These are phyloP conservation scores for Rhytidiadelphus loreus DNA, from an alignment of 225 moss, liverwort and hornwort genomes.

Conservation along the genomic window DNA sequence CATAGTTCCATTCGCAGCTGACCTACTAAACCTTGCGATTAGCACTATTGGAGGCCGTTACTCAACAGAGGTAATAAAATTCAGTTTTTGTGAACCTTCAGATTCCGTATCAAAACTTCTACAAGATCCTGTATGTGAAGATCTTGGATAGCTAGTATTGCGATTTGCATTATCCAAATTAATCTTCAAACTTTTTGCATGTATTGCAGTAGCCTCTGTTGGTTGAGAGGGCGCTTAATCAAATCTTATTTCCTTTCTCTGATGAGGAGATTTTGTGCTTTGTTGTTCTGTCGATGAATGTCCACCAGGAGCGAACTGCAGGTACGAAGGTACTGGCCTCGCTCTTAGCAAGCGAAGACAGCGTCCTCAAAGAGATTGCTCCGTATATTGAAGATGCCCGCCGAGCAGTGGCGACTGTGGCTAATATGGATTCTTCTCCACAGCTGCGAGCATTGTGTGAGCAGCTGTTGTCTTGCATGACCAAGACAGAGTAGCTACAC, in stretches of 20 bases:
- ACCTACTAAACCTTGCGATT: slow-evolving; percentile 59
- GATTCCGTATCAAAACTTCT: not conserved
- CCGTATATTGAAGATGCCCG: slow-evolving; percentile 60
- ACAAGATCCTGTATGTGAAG: not conserved
- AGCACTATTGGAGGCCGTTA: slow-evolving; percentile 37
- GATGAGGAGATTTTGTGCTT: not conserved
- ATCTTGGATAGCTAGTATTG: not conserved
- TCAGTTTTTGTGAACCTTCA: not conserved
- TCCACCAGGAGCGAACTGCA: slow-evolving; percentile 53
- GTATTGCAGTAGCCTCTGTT: not conserved
- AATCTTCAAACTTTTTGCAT: not conserved
- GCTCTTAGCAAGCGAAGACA: slow-evolving; percentile 74
- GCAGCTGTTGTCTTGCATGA: slow-evolving; percentile 71
- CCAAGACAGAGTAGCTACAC: slow-evolving; percentile 10
- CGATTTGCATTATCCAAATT: not conserved
- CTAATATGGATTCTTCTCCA: slow-evolving; percentile 68
- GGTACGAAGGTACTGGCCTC: slow-evolving; percentile 80
- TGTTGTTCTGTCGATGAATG: not conserved
- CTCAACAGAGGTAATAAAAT: slow-evolving; percentile 48
- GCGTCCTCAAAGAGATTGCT: slow-evolving; percentile 59
- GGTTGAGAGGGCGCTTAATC: not conserved
- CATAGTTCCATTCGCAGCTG: slow-evolving; percentile 57
- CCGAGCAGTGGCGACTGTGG: slow-evolving; percentile 53
- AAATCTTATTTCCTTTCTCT: not conserved
- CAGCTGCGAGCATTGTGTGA: slow-evolving; percentile 74